phyloP scores from a whole-genome alignment of 306 rosid genomes.

The apple (Malus domestica) region ASM211411v1 NC_041795.1:27399501-27400000 shows the following conservation, averaged over 20 bases:
- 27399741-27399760: conserved; percentile 4
- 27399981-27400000: background rate
- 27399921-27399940: background rate
- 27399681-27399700: background rate
- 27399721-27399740: background rate
- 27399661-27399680: background rate
- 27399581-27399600: no score
- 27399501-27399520: background rate
- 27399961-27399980: background rate
- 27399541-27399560: no score
- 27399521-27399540: background rate
- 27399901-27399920: background rate
- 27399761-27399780: conserved; percentile 13
- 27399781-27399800: background rate
- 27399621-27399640: background rate
- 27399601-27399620: background rate
- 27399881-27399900: conserved; percentile 18
- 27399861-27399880: conserved; percentile 37
- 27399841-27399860: conserved; percentile 34
- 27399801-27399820: background rate
- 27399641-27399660: no score
- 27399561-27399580: no score
- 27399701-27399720: background rate
- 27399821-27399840: conserved; percentile 13
- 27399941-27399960: background rate